A percentile compares a stretch with the other conserved stretches of the same genome.
Evolutionary conservation across 768 basidiomycete species (phyloP).

Genomic region (Lactarius hengduanensis): DNA sequence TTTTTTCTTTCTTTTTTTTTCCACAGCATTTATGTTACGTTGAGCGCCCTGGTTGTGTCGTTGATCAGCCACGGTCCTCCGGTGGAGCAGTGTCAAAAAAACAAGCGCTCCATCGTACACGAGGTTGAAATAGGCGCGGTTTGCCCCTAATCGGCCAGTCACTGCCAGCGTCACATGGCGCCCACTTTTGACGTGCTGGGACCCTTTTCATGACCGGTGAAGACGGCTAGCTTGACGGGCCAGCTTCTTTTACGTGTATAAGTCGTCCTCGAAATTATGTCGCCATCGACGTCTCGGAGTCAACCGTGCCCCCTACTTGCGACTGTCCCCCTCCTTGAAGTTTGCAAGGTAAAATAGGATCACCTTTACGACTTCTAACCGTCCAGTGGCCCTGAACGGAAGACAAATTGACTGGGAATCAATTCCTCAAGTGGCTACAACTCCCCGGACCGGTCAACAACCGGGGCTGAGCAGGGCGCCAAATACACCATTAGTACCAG

Average conservation of each 20-base stretch:
- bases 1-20: neutral
- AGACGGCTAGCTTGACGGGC: slow-evolving; percentile 3
- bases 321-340: neutral
- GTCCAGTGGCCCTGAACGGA: neutral
- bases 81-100: neutral
- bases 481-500: slow-evolving; percentile 3
- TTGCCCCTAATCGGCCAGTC: neutral
- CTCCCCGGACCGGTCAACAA: neutral
- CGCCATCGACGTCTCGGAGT: neutral
- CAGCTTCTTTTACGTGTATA: slow-evolving; percentile 5
- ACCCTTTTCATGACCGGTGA: slow-evolving; percentile 16
- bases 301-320: neutral
- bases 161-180: slow-evolving; percentile 12
- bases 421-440: neutral
- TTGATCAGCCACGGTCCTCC: too few species aligned
- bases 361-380: neutral
- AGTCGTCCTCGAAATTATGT: slow-evolving; percentile 7
- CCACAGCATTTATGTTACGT: neutral
- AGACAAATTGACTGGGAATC: neutral
- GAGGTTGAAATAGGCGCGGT: neutral
- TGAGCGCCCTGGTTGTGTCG: neutral
- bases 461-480: slow-evolving; percentile 3
- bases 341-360: neutral
- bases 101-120: neutral
- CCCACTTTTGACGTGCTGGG: neutral